Conservation (phyloP, 768 basidiomycete genomes). For the Austroboletus eburneus region DNA sequence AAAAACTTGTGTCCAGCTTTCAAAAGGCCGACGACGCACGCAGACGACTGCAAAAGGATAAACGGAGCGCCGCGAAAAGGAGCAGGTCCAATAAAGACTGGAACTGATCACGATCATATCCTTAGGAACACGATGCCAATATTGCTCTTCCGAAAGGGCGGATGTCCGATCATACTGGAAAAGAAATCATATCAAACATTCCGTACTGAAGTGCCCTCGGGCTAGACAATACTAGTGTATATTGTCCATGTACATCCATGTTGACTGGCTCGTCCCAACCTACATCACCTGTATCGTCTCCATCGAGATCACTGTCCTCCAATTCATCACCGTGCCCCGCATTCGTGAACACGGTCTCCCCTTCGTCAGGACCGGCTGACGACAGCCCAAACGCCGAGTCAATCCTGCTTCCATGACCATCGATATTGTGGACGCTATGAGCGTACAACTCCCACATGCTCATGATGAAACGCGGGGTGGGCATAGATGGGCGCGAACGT, state of each 20-base stretch:
- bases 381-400: background rate
- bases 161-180: no score
- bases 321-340: background rate
- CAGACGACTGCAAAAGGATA: slow-evolving; percentile 25
- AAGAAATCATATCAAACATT: no score
- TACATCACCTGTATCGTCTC: background rate
- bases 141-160: no score
- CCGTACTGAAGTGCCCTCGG: no score
- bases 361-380: background rate
- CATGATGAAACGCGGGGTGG: background rate
- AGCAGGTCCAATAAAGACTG: slow-evolving; percentile 27
- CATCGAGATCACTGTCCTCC: background rate
- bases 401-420: background rate
- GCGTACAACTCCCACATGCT: background rate
- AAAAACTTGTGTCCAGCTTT: slow-evolving; percentile 20
- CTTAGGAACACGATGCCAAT: no score
- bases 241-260: background rate
- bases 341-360: background rate
- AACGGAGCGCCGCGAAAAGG: slow-evolving; percentile 22
- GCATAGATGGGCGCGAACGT: background rate
- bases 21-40: slow-evolving; percentile 19
- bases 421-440: background rate
- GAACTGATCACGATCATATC: no score
- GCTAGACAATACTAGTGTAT: no score
- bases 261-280: background rate